These are phyloP conservation scores for Somion occarium DNA, from an alignment of 1,284 basidiomycete genomes.

Conservation along the genomic window DNA sequence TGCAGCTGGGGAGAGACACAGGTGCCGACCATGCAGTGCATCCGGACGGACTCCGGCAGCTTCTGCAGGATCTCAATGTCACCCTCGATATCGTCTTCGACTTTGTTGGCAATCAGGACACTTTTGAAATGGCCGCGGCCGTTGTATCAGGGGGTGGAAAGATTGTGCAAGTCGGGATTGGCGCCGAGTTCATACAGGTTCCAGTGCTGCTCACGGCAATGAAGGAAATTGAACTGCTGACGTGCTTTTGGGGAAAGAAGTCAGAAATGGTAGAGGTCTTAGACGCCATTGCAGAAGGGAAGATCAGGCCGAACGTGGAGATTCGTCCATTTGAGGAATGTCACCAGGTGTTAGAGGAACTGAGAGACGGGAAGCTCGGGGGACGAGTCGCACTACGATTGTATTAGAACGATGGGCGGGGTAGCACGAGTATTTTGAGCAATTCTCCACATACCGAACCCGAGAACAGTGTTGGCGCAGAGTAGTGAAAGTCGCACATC, in stretches of 20 bases:
- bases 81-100: conserved; percentile 33
- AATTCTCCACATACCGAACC: not conserved
- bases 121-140: conserved; percentile 9
- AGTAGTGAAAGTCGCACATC: not conserved
- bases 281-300: conserved; percentile 13
- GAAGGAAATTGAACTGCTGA: conserved; percentile 10
- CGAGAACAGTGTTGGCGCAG: not conserved
- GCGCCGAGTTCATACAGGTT: conserved; percentile 5
- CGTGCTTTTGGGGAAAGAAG: conserved; percentile 12
- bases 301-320: conserved; percentile 15
- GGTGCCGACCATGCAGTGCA: conserved; percentile 14
- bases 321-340: conserved; percentile 13
- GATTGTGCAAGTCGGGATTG: conserved; percentile 12
- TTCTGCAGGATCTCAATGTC: conserved; percentile 26
- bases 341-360: conserved; percentile 8
- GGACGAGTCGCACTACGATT: conserved; percentile 4
- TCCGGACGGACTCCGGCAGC: conserved; percentile 9
- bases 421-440: conserved; percentile 1
- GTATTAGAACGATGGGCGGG: not conserved
- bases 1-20: conserved; percentile 7
- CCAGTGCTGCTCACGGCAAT: conserved; percentile 4
- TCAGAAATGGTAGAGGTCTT: conserved; percentile 14
- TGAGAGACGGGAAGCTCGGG: conserved; percentile 7
- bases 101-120: conserved; percentile 18
- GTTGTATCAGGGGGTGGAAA: conserved; percentile 9